Evolutionary conservation across 2,329 filamentous ascomycete genomes (phyloP).

Genomic region (Phyllosticta citrichinensis): DNA sequence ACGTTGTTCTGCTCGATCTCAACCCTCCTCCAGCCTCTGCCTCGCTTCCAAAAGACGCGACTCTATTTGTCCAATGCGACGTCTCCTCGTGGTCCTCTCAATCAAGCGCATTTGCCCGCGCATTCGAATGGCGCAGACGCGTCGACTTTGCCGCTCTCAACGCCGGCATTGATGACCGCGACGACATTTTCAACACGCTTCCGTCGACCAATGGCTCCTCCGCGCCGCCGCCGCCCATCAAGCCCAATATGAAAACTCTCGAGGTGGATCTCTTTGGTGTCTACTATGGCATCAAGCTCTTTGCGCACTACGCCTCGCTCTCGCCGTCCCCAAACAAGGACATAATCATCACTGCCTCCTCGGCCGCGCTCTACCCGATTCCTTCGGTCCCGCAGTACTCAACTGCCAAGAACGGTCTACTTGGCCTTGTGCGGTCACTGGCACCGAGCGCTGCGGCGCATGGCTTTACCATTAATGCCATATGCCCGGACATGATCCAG

Average conservation of each 20-base stretch:
- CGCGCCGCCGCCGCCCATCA: constrained; percentile 16
- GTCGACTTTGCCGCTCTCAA: constrained; percentile 36
- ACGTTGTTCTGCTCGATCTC: constrained; percentile 36
- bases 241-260: constrained; percentile 26
- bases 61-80: constrained; percentile 30
- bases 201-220: constrained; percentile 8
- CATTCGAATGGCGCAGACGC: constrained; percentile 33
- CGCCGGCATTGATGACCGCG: constrained; percentile 29
- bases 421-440: constrained; percentile 22
- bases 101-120: constrained; percentile 28
- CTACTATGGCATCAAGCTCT: constrained; percentile 29
- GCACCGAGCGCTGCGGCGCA: constrained; percentile 14
- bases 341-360: constrained; percentile 25
- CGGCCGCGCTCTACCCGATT: constrained; percentile 24
- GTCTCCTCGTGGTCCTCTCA: constrained; percentile 31
- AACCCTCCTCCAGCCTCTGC: constrained; percentile 22
- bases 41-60: constrained; percentile 20
- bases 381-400: constrained; percentile 25
- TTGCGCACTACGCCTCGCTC: constrained; percentile 25
- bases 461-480: constrained; percentile 20
- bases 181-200: constrained; percentile 24
- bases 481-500: constrained; percentile 22
- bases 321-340: constrained; percentile 17
- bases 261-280: constrained; percentile 23
- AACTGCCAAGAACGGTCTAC: constrained; percentile 26